Conservation (phyloP, 2,329 filamentous ascomycete genomes). For the Aureobasidium subglaciale region DNA sequence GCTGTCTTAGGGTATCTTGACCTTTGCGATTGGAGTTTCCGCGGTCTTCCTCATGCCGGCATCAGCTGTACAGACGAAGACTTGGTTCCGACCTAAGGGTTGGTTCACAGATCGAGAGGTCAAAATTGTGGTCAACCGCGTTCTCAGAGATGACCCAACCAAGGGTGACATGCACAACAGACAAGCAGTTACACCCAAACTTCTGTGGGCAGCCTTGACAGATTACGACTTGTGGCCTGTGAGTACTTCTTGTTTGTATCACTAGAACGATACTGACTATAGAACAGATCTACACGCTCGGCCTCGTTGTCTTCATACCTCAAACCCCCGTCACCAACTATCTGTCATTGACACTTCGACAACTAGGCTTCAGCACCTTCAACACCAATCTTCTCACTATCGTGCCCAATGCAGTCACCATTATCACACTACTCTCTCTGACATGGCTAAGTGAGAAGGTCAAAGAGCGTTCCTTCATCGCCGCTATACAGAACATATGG, state of each 20-base stretch:
- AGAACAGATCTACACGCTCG: constrained; percentile 41
- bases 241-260: constrained; percentile 35
- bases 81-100: constrained; percentile 44
- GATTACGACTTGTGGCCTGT: constrained; percentile 52
- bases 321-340: constrained; percentile 45
- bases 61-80: constrained; percentile 30
- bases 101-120: constrained; percentile 47
- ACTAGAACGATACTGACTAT: constrained; percentile 43
- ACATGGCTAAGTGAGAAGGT: constrained; percentile 42
- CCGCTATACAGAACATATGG: constrained; percentile 51
- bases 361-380: constrained; percentile 54
- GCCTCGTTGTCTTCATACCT: constrained; percentile 49
- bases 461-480: constrained; percentile 41
- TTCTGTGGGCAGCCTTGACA: constrained; percentile 45
- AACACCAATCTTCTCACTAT: constrained; percentile 58
- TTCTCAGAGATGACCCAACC: constrained; percentile 51
- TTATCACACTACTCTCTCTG: constrained; percentile 37
- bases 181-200: constrained; percentile 45
- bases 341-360: constrained; percentile 52
- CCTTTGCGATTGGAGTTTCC: background rate
- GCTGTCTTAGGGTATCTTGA: constrained; percentile 27
- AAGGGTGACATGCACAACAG: constrained; percentile 54
- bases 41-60: constrained; percentile 24
- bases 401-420: constrained; percentile 32
- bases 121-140: constrained; percentile 9